Conservation (phyloP, 202 grass and related monocot species). For the Digitaria exilis region DNA sequence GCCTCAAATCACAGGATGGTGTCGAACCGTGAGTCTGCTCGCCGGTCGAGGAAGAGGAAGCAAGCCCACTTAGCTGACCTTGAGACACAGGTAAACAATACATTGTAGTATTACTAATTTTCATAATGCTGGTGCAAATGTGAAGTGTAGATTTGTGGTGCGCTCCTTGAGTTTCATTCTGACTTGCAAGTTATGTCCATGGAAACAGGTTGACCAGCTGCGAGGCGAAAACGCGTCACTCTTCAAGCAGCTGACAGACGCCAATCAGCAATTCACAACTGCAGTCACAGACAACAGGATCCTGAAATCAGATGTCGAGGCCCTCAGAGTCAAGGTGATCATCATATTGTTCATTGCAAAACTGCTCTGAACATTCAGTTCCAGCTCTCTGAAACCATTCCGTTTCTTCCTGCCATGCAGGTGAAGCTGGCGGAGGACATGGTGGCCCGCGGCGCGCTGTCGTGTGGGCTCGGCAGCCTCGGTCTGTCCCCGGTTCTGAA, state of each 20-base stretch:
- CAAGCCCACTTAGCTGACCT: constrained; percentile 88
- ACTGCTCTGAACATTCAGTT: too few relatives aligned
- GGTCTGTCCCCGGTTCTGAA: constrained; percentile 63
- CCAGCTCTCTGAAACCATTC: neutral
- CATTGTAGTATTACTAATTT: neutral
- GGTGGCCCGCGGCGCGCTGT: constrained; percentile 69
- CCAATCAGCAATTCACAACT: constrained; percentile 72
- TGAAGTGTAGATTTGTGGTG: too few relatives aligned
- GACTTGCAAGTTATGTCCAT: neutral
- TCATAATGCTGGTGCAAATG: neutral
- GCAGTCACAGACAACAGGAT: constrained; percentile 74
- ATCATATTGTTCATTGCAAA: neutral
- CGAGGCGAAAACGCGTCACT: constrained; percentile 71
- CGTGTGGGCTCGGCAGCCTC: constrained; percentile 56
- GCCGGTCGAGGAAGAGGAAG: constrained; percentile 93
- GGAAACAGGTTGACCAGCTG: constrained; percentile 77
- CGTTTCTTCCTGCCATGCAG: constrained; percentile 31
- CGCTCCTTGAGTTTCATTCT: neutral
- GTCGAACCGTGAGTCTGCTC: constrained; percentile 89
- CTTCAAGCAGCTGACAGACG: constrained; percentile 81
- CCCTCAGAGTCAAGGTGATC: constrained; percentile 73
- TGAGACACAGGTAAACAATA: constrained; percentile 65
- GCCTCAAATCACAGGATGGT: constrained; percentile 66
- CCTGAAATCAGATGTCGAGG: constrained; percentile 88
- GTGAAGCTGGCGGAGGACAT: constrained; percentile 95